These are phyloP conservation scores for Porpolomopsis calyptriformis DNA, from an alignment of 768 basidiomycete species.

Conservation along the genomic window DNA sequence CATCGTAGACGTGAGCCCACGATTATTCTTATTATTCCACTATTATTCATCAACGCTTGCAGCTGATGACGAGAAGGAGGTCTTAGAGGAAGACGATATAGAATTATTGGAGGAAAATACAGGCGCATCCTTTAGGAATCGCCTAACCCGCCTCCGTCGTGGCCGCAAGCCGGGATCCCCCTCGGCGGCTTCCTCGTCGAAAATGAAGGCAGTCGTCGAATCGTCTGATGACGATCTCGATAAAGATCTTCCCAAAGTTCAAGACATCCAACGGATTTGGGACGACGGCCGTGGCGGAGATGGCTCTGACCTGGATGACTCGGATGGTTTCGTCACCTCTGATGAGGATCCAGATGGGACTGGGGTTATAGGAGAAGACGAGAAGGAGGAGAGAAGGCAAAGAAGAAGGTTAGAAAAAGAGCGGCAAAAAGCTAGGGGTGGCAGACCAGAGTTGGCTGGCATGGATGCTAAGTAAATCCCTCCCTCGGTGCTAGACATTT, in stretches of 20 bases:
- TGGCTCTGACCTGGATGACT: conserved; percentile 61
- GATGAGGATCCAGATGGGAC: conserved; percentile 72
- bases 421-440: conserved; percentile 51
- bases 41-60: conserved; percentile 8
- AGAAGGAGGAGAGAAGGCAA: conserved; percentile 62
- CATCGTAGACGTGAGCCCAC: conserved; percentile 37
- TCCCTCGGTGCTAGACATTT: neutral
- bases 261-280: conserved; percentile 68
- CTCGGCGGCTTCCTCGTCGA: conserved; percentile 50
- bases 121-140: conserved; percentile 60
- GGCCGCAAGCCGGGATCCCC: conserved; percentile 64
- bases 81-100: conserved; percentile 87
- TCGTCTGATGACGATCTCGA: conserved; percentile 66
- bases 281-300: conserved; percentile 67
- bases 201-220: conserved; percentile 47
- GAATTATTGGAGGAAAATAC: conserved; percentile 86
- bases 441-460: conserved; percentile 61
- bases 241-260: conserved; percentile 44
- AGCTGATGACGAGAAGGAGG: conserved; percentile 46
- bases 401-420: conserved; percentile 55
- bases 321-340: conserved; percentile 73
- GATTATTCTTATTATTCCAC: neutral
- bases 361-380: conserved; percentile 59
- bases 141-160: conserved; percentile 62
- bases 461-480: conserved; percentile 71